Evolutionary conservation across 1,284 basidiomycete species (phyloP).

Genomic region (Fomitopsis schrenkii): DNA sequence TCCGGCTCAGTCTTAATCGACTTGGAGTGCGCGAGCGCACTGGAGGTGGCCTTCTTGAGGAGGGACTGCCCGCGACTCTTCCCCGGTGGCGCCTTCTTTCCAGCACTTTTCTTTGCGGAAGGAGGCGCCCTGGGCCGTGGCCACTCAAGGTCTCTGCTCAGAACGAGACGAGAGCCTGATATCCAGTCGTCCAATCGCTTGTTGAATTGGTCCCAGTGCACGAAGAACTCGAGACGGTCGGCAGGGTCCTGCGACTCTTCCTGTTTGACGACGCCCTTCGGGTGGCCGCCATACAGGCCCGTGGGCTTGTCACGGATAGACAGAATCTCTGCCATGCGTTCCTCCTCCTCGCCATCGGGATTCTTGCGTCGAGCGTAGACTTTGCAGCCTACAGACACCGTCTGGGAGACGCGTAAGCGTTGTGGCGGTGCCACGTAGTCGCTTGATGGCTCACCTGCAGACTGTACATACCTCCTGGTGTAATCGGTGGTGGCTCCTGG

Average conservation of each 20-base stretch:
- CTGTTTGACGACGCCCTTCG: conserved; percentile 32
- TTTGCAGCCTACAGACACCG: conserved; percentile 88
- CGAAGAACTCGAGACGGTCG: conserved; percentile 91
- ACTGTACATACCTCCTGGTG: conserved; percentile 69
- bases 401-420: conserved; percentile 43
- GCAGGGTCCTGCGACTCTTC: conserved; percentile 50
- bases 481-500: conserved; percentile 59
- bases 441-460: conserved; percentile 55
- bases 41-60: conserved; percentile 31
- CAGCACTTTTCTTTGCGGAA: conserved; percentile 46
- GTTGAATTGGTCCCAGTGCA: conserved; percentile 98
- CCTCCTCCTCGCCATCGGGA: conserved; percentile 71
- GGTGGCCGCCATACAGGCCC: conserved; percentile 54
- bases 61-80: conserved; percentile 42
- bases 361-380: conserved; percentile 83
- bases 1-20: conserved; percentile 22
- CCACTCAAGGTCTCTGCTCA: conserved; percentile 91
- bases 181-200: conserved; percentile 99
- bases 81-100: conserved; percentile 51
- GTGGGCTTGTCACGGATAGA: conserved; percentile 84
- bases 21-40: conserved; percentile 20
- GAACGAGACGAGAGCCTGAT: conserved; percentile 80
- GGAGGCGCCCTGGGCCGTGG: conserved; percentile 79
- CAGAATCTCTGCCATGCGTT: conserved; percentile 90
- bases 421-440: conserved; percentile 11